Conservation (phyloP, 2,329 filamentous ascomycete genomes). For the Pseudogymnoascus sp. region DNA sequence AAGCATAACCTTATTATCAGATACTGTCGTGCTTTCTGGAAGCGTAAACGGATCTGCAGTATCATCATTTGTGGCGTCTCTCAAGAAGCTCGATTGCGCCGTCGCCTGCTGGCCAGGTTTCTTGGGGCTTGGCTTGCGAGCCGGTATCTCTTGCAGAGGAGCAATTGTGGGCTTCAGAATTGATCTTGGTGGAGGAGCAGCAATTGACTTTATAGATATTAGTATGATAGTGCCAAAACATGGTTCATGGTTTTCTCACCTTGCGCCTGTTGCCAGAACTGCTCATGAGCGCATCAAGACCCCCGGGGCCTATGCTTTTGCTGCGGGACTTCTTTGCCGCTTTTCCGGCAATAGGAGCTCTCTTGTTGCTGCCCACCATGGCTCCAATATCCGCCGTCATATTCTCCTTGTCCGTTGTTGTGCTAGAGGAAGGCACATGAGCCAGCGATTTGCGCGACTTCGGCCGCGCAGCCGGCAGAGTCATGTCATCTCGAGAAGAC, state of each 20-base stretch:
- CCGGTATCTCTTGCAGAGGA: slow-evolving; percentile 57
- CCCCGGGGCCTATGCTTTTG: slow-evolving; percentile 92
- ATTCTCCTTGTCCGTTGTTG: slow-evolving; percentile 67
- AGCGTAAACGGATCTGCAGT: background rate
- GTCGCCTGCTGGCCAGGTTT: background rate
- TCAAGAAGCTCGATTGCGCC: background rate
- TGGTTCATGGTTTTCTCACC: slow-evolving; percentile 44
- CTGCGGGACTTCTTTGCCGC: slow-evolving; percentile 65
- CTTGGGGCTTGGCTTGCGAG: slow-evolving; percentile 45
- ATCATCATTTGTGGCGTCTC: background rate
- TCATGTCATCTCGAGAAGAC: slow-evolving; percentile 37
- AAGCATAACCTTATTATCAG: slow-evolving; percentile 50
- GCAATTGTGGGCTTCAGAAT: slow-evolving; percentile 78
- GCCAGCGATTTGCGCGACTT: slow-evolving; percentile 65
- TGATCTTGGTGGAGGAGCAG: slow-evolving; percentile 49
- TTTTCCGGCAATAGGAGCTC: slow-evolving; percentile 18
- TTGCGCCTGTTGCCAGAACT: slow-evolving; percentile 70
- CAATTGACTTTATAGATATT: slow-evolving; percentile 20
- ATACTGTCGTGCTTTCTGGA: slow-evolving; percentile 14
- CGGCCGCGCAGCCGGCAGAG: slow-evolving; percentile 47
- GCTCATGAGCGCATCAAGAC: slow-evolving; percentile 72
- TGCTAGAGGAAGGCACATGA: slow-evolving; percentile 41
- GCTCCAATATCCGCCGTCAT: slow-evolving; percentile 58
- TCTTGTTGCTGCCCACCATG: slow-evolving; percentile 22
- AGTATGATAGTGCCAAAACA: slow-evolving; percentile 14